Evolutionary conservation across 78 protist genomes (phyloP).

Genomic region (Cavenderia fasciculata): DNA sequence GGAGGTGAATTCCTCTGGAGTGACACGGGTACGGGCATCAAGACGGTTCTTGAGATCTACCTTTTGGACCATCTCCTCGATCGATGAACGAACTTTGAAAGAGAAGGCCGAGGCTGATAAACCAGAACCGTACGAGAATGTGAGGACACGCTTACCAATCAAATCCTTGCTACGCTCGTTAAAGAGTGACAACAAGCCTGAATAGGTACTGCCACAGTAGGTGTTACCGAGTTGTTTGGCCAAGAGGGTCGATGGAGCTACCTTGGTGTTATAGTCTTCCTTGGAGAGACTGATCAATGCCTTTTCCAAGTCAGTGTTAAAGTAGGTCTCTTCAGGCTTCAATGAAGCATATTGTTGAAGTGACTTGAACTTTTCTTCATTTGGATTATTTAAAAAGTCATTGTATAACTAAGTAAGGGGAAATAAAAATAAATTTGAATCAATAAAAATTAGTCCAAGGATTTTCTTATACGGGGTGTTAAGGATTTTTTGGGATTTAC

Average conservation of each 20-base stretch:
- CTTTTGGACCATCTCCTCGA: conserved; percentile 55
- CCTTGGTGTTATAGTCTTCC: conserved; percentile 66
- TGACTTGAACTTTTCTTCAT: conserved; percentile 24
- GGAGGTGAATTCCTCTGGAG: conserved; percentile 76
- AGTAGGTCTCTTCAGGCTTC: conserved; percentile 79
- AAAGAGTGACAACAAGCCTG: conserved; percentile 89
- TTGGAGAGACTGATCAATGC: conserved; percentile 50
- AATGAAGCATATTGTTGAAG: background rate
- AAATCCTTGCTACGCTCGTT: conserved; percentile 25
- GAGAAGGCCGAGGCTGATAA: conserved; percentile 92
- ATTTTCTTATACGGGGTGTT: background rate
- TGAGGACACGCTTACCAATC: conserved; percentile 86
- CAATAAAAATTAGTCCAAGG: background rate
- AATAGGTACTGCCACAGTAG: conserved; percentile 95
- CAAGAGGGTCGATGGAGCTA: conserved; percentile 78
- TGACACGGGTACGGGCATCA: conserved; percentile 45
- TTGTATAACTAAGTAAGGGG: conserved; percentile 60
- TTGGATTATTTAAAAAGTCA: conserved; percentile 77
- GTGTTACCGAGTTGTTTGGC: conserved; percentile 94
- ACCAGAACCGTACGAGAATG: conserved; percentile 98
- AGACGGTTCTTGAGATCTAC: conserved; percentile 79
- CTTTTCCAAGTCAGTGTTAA: conserved; percentile 83
- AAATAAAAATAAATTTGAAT: background rate
- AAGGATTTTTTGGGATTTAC: background rate
- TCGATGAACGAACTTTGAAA: conserved; percentile 63